phyloP scores from a whole-genome alignment of 805 yeast genomes.

The Candida germanica region DNA sequence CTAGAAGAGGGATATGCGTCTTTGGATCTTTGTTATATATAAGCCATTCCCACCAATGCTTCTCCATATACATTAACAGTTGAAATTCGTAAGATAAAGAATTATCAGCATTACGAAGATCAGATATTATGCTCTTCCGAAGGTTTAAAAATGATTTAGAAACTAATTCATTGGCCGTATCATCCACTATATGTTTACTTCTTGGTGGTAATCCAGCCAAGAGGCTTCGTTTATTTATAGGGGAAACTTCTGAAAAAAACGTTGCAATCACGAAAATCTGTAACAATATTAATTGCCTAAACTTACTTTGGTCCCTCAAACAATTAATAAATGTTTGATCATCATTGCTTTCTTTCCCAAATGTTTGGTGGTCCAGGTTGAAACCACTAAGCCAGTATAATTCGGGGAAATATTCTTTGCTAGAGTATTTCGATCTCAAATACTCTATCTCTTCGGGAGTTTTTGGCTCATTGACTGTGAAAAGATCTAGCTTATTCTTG shows the following conservation, averaged over 20 bases:
- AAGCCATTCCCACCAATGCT: slow-evolving; percentile 41
- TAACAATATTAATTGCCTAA: slow-evolving; percentile 24
- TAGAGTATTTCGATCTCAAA: slow-evolving; percentile 17
- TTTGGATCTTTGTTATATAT: slow-evolving; percentile 34
- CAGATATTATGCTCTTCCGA: slow-evolving; percentile 24
- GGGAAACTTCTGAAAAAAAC: slow-evolving; percentile 28
- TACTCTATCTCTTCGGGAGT: slow-evolving; percentile 6
- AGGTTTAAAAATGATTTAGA: slow-evolving; percentile 18
- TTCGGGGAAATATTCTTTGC: slow-evolving; percentile 32
- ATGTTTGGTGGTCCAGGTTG: slow-evolving; percentile 14
- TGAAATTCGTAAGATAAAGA: slow-evolving; percentile 27
- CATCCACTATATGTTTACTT: slow-evolving; percentile 38
- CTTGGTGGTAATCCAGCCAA: slow-evolving; percentile 21
- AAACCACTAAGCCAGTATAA: slow-evolving; percentile 33
- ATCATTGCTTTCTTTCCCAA: slow-evolving; percentile 17
- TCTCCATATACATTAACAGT: slow-evolving; percentile 26
- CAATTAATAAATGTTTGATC: slow-evolving; percentile 24
- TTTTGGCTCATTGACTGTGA: not conserved
- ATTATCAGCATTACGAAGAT: slow-evolving; percentile 21
- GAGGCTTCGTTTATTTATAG: slow-evolving; percentile 20
- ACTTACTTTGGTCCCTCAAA: slow-evolving; percentile 24
- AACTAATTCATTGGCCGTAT: slow-evolving; percentile 11
- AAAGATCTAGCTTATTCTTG: slow-evolving; percentile 1
- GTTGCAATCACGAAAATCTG: slow-evolving; percentile 30
- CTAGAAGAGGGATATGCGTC: slow-evolving; percentile 27